These are phyloP conservation scores for Penicillium oxalicum DNA, from an alignment of 2,329 filamentous ascomycete species.

Conservation along the genomic window DNA sequence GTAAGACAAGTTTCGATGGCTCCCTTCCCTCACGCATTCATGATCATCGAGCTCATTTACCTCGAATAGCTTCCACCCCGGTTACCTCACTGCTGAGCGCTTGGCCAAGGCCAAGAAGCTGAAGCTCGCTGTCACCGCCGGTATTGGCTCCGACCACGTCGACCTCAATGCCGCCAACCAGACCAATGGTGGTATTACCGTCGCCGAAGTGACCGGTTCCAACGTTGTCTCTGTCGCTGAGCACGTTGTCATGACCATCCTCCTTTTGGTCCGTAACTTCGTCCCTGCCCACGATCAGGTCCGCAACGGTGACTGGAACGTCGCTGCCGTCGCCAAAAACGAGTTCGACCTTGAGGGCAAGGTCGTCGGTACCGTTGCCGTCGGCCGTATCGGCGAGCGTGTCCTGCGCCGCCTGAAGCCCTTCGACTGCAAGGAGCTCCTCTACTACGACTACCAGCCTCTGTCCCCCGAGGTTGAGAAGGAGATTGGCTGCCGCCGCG, in stretches of 20 bases:
- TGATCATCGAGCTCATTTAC: neutral
- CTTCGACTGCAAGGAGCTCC: constrained; percentile 98
- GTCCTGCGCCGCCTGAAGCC: constrained; percentile 92
- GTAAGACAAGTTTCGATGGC: too few relatives aligned
- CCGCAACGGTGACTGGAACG: constrained; percentile 83
- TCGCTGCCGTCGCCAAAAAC: constrained; percentile 93
- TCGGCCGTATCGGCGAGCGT: constrained; percentile 96
- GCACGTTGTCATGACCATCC: constrained; percentile 99
- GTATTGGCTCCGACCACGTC: constrained; percentile 97
- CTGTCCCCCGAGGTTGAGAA: constrained; percentile 77
- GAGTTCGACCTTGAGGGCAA: constrained; percentile 97
- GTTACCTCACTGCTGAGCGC: constrained; percentile 93
- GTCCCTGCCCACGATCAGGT: constrained; percentile 96
- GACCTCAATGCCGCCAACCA: constrained; percentile 96
- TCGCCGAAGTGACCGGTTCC: constrained; percentile 94
- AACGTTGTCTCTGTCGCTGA: constrained; percentile 98
- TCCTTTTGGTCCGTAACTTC: constrained; percentile 94
- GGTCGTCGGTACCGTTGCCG: constrained; percentile 94
- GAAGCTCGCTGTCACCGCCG: constrained; percentile 93
- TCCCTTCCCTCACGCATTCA: too few relatives aligned
- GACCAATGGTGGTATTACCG: constrained; percentile 95
- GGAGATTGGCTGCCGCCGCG: constrained; percentile 90
- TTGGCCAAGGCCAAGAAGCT: constrained; percentile 98
- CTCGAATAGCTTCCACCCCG: constrained; percentile 80
- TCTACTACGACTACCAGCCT: constrained; percentile 99